These are phyloP conservation scores for Letharia columbiana DNA, from an alignment of 495 filamentous ascomycete genomes.

Conservation along the genomic window DNA sequence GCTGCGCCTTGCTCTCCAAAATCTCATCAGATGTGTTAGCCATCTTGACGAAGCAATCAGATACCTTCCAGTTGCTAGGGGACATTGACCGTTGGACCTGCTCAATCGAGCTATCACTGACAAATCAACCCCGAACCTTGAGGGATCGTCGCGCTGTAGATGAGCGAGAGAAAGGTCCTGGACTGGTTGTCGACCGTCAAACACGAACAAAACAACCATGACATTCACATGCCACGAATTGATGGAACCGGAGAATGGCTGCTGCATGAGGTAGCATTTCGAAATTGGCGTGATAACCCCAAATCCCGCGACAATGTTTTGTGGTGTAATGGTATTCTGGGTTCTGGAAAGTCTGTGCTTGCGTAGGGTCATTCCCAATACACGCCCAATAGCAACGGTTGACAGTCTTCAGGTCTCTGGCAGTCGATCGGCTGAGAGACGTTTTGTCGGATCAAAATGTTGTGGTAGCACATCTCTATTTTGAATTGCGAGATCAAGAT, in stretches of 20 bases:
- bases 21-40: conserved; percentile 14
- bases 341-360: conserved; percentile 18
- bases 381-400: not conserved
- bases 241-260: conserved; percentile 18
- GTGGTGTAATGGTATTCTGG: conserved; percentile 17
- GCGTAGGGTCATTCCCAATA: not conserved
- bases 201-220: conserved; percentile 10
- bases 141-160: not conserved
- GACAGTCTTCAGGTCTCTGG: conserved; percentile 2
- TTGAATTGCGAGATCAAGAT: conserved; percentile 3
- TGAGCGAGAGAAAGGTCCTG: conserved; percentile 4
- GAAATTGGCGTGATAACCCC: conserved; percentile 12
- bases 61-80: not conserved
- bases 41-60: conserved; percentile 9
- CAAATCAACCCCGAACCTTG: not conserved
- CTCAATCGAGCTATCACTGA: not conserved
- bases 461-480: conserved; percentile 7
- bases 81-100: not conserved
- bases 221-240: conserved; percentile 8
- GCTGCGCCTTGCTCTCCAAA: conserved; percentile 12
- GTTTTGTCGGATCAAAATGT: not conserved
- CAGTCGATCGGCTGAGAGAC: conserved; percentile 8
- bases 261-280: conserved; percentile 1
- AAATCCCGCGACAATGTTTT: not conserved
- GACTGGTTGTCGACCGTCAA: conserved; percentile 14